Base-by-base conservation (phyloP, 2,329 filamentous ascomycete species). In the Penicillium sp. region DNA sequence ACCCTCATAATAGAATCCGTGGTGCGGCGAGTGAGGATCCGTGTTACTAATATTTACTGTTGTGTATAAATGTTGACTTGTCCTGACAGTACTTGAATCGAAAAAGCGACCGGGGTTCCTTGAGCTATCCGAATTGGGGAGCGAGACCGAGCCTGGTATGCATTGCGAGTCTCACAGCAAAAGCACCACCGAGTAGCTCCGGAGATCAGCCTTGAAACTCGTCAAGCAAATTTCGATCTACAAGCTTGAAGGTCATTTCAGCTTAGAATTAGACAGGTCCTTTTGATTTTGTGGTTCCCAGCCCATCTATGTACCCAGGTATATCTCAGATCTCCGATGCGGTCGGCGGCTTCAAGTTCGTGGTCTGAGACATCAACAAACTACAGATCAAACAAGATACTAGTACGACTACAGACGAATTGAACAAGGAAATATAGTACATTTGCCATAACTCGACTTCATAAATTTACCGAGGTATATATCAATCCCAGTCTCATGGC, bases 401-500 rank as follows among this genome's bases (percentile, higher is more conserved):
- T 30, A 30, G 27, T 30, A 30, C n/a, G n/a, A n/a, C n/a, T n/a
- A n/a, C n/a, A n/a, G n/a, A n/a, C n/a, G 9, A 5, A 17, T 17
- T 4, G 4, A 24, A 40, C n/a, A 15, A 27, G 26, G 26, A 10
- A 27, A 27, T 27, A 27, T 27, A 27, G 26, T 27, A 27, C 26
- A 27, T 27, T 27, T 27, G 26, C 26, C 29, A 32, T 32, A 32
- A 30, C 7, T 29, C 39, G 20, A 20, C 7, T 42, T 29, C 39
- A 29, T 42, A 18, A 42, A 29, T 20, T 7, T 15, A 29, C 23
- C n/a, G 13, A 20, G 39, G 13, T 39, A 39, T 20, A 12, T 20
- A 42, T 42, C 13, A 27, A 68, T 23, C 40, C n/a, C 21, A 49
- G 21, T 30, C 26, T 50, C 43, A 55, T 58, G 42, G 32, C 40